A percentile compares a stretch with the other conserved stretches of the same genome.
phyloP scores from a whole-genome alignment of 805 yeast species.

The Metschnikowia kofuensis region DNA sequence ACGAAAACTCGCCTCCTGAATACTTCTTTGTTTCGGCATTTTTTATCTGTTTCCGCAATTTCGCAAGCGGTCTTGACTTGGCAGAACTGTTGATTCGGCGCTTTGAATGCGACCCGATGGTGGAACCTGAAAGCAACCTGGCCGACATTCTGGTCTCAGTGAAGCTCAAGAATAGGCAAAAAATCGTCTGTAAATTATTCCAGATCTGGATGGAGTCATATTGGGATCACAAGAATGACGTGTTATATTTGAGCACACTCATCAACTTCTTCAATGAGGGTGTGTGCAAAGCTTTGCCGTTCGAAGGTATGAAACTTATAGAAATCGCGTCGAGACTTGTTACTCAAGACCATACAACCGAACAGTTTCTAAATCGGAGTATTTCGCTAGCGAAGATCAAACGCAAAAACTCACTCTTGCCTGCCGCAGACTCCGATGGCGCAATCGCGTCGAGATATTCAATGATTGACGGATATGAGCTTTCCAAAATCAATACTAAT shows the following conservation, averaged over 20 bases:
- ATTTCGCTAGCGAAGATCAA: constrained; percentile 36
- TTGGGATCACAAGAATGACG: constrained; percentile 71
- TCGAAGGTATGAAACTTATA: constrained; percentile 60
- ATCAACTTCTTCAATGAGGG: constrained; percentile 80
- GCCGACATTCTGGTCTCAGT: constrained; percentile 32
- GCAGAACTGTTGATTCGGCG: constrained; percentile 48
- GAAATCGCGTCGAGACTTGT: constrained; percentile 62
- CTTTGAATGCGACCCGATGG: constrained; percentile 9
- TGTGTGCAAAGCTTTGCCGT: constrained; percentile 55
- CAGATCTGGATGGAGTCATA: constrained; percentile 87
- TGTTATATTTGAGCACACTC: constrained; percentile 60
- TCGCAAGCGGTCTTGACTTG: constrained; percentile 63
- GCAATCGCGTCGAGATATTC: constrained; percentile 35
- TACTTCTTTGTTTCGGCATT: constrained; percentile 70
- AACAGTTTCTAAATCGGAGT: constrained; percentile 54
- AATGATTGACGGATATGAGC: constrained; percentile 57
- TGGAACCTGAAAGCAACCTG: constrained; percentile 28
- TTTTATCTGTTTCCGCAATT: constrained; percentile 72
- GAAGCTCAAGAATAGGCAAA: constrained; percentile 56
- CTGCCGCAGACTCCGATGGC: constrained; percentile 20
- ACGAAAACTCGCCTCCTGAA: constrained; percentile 62
- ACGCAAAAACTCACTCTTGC: constrained; percentile 35
- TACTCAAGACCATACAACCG: constrained; percentile 28
- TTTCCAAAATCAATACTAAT: constrained; percentile 49
- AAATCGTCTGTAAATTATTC: constrained; percentile 64